phyloP scores from a whole-genome alignment of 23 red algal species.

The Agarophyton chilense region DNA sequence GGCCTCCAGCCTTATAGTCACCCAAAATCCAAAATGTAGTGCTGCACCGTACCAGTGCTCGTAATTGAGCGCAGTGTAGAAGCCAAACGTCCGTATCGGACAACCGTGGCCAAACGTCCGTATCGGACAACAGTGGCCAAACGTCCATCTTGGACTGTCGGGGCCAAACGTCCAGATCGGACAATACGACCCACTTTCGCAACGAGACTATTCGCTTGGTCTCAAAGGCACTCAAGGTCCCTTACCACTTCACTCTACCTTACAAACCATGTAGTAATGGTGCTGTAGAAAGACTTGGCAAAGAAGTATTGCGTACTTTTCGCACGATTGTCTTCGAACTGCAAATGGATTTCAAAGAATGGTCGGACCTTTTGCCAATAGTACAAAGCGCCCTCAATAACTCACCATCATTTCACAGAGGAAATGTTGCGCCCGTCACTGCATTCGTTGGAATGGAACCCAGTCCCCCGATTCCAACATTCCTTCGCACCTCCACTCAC shows the following conservation, averaged over 20 bases:
- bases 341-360: not conserved
- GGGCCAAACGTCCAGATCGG: no score
- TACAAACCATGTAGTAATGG: not conserved
- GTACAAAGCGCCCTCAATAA: not conserved
- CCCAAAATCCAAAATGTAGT: no score
- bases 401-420: not conserved
- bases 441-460: not conserved
- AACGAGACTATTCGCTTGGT: not conserved
- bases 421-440: not conserved
- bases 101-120: no score
- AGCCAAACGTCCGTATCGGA: no score
- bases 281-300: not conserved
- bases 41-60: no score
- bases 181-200: not conserved
- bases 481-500: not conserved
- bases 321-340: not conserved
- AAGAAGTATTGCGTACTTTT: not conserved
- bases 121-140: no score
- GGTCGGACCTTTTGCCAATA: not conserved
- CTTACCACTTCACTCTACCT: not conserved
- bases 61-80: no score
- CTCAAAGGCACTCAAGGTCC: not conserved
- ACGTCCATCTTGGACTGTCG: no score
- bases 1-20: no score
- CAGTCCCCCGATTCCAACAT: not conserved